Conservation (phyloP, 1,284 basidiomycete species). For the Phylloboletellus chloephorus region DNA sequence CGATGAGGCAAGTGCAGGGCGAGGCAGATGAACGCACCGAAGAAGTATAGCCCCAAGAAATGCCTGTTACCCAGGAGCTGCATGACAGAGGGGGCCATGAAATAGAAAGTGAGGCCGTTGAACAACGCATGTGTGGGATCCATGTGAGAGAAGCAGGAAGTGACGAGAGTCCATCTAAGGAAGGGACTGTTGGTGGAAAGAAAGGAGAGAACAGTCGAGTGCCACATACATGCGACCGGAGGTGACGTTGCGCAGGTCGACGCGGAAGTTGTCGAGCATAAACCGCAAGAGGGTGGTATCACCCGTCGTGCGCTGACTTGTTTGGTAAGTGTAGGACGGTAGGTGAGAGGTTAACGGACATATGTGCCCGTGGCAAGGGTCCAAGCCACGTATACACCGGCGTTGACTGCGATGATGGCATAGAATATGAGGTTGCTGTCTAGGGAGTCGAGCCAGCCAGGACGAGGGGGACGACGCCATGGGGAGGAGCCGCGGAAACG, state of each 20-base stretch:
- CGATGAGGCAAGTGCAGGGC: neutral
- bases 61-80: conserved; percentile 60
- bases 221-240: conserved; percentile 64
- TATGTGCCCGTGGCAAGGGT: conserved; percentile 33
- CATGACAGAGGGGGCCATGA: conserved; percentile 72
- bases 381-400: conserved; percentile 41
- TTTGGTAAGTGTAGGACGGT: conserved; percentile 1
- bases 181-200: conserved; percentile 6
- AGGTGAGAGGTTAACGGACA: conserved; percentile 30
- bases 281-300: conserved; percentile 50
- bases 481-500: conserved; percentile 17
- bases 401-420: conserved; percentile 44
- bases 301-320: conserved; percentile 27
- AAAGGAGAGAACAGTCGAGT: neutral
- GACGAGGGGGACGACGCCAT: conserved; percentile 28
- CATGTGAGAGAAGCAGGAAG: conserved; percentile 70
- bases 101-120: conserved; percentile 78
- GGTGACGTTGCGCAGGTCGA: conserved; percentile 58
- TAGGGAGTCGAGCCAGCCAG: conserved; percentile 35
- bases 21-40: conserved; percentile 39
- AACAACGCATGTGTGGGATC: conserved; percentile 62
- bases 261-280: conserved; percentile 68
- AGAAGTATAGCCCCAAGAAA: conserved; percentile 76
- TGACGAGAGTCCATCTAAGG: conserved; percentile 75
- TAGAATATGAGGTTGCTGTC: conserved; percentile 38